Evolutionary conservation across 352 stramenopile genomes (phyloP), one percentile per base, ranked within the genome.

Genomic region (Phytophthora fragariae): DNA sequence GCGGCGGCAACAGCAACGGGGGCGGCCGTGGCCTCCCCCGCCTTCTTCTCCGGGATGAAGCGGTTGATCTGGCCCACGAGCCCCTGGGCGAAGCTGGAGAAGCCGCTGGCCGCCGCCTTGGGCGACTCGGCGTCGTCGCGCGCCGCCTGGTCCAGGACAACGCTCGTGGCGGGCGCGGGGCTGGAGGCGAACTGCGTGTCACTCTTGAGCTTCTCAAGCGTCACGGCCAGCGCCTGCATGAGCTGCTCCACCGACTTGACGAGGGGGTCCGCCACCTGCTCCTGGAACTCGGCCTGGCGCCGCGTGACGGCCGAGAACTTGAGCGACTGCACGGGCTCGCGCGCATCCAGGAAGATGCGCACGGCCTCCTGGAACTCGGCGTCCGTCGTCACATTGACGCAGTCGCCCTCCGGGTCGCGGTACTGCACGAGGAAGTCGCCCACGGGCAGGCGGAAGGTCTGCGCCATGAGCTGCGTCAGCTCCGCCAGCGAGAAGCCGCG

Each of bases 391-490:
- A 94, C 86, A 63, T 91, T 93, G 53, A 92, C 57, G 53, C 76
- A 76, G 68, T 92, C 84, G 59, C 84, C 82, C 44, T 93, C 84
- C 12, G 72, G 65, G 69, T 92, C 86, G 68, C 75, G 81, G 66
- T 92, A 94, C 76, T 94, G 86, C 72, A 94, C 80, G 21, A 91
- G 62, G 56, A 92, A 93, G 37, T 81, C 67, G 46, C 72, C 78
- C 14, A 73, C 65, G 31, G 77, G 65, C 50, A 93, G 65, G 35
- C 65, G 57, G 68, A 93, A 94, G 44, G 86, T 93, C 72, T 81
- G 59, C 54, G 63, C 75, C 59, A 93, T 86, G 54, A 94, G 74
- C 55, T 78, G 77, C 65, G 73, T 70, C 15, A 94, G 77, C 47
- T 85, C 66, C 29, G 55, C 29, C n/a, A 92, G 68, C 17, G 77